Percentiles rank a stretch among this genome's conserved stretches.
Conservation (phyloP, 495 filamentous ascomycete species). For the Neurospora pannonica region DNA sequence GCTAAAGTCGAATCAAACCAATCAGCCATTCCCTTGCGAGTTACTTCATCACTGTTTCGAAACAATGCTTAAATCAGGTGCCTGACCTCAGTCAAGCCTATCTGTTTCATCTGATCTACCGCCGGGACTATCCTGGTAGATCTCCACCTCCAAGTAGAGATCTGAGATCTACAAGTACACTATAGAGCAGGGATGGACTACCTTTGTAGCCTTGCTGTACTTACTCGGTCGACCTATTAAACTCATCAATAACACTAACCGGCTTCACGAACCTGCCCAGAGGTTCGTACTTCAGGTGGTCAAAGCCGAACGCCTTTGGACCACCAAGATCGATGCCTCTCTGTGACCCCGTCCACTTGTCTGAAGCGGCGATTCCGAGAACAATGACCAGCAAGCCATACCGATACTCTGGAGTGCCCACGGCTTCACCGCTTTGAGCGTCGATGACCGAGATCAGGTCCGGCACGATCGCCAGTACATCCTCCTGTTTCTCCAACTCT, state of each 20-base stretch:
- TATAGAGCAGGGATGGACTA: not conserved
- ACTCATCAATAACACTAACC: constrained; percentile 45
- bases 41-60: not conserved
- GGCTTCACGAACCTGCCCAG: constrained; percentile 41
- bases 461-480: constrained; percentile 47
- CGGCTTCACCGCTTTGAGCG: constrained; percentile 46
- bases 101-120: not conserved
- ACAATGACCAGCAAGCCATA: constrained; percentile 51
- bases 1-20: not conserved
- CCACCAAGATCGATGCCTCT: constrained; percentile 44
- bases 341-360: constrained; percentile 43
- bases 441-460: constrained; percentile 55
- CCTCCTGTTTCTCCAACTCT: constrained; percentile 26
- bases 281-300: constrained; percentile 38
- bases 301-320: constrained; percentile 41
- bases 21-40: not conserved
- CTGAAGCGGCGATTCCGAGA: constrained; percentile 46
- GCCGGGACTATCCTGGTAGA: not conserved
- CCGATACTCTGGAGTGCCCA: constrained; percentile 53
- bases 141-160: not conserved
- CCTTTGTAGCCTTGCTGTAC: not conserved
- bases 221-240: constrained; percentile 7
- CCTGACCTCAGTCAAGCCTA: not conserved
- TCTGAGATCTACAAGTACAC: not conserved
- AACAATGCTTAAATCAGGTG: not conserved